These are phyloP conservation scores for Fusarium secorum DNA, from an alignment of 2,329 filamentous ascomycete species.

Conservation along the genomic window DNA sequence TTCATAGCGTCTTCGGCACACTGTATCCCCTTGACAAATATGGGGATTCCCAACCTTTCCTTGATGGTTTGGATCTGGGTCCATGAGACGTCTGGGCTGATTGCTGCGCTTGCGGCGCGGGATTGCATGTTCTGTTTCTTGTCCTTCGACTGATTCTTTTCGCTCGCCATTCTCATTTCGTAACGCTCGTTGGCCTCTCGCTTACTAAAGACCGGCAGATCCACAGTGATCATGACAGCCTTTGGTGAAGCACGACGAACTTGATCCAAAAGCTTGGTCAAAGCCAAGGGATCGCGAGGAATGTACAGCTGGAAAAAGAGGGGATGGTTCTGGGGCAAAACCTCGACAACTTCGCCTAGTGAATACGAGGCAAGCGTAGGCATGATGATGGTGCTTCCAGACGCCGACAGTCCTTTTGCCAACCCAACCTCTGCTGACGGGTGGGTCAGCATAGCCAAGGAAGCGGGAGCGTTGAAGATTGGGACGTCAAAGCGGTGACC, in stretches of 20 bases:
- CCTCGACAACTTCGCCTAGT: rapidly evolving
- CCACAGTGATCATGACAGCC: not conserved
- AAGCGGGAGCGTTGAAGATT: not conserved
- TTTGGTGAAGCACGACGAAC: not conserved
- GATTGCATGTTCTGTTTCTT: not conserved
- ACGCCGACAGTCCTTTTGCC: not conserved
- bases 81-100: not conserved
- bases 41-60: rapidly evolving
- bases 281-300: rapidly evolving
- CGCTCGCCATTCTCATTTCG: not conserved
- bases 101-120: not conserved
- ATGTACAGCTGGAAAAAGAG: not conserved
- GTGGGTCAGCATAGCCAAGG: not conserved
- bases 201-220: not conserved
- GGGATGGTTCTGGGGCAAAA: not conserved
- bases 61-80: rapidly evolving
- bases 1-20: rapidly evolving
- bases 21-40: rapidly evolving
- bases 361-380: not conserved
- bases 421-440: not conserved
- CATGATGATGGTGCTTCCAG: not conserved
- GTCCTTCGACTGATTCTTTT: rapidly evolving
- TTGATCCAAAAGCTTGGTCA: not conserved
- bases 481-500: not conserved
- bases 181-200: not conserved